These are phyloP conservation scores for Rhodotorula kratochvilovae DNA, from an alignment of 768 basidiomycete species.

Conservation along the genomic window DNA sequence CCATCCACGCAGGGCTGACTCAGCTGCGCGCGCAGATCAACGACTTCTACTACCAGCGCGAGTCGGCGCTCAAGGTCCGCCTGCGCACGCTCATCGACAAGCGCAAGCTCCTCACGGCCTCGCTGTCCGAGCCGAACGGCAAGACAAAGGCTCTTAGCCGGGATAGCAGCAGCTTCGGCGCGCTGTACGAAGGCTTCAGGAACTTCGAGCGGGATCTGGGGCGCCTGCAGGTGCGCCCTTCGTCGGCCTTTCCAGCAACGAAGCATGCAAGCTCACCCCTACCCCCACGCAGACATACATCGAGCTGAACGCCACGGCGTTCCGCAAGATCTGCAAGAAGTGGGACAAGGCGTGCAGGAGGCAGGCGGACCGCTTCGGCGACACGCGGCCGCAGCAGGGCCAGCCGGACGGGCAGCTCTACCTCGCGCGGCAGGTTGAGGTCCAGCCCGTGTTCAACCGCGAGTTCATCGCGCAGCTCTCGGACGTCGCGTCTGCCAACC, in stretches of 20 bases:
- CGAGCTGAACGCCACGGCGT: conserved; percentile 93
- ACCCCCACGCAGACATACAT: conserved; percentile 67
- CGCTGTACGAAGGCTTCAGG: conserved; percentile 92
- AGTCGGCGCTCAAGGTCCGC: conserved; percentile 85
- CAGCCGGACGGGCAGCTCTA: conserved; percentile 83
- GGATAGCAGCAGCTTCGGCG: conserved; percentile 49
- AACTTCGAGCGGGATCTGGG: conserved; percentile 88
- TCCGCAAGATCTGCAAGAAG: conserved; percentile 80
- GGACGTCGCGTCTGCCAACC: conserved; percentile 63
- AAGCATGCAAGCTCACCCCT: neutral
- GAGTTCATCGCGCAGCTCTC: conserved; percentile 92
- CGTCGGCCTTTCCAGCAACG: neutral
- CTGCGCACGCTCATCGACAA: conserved; percentile 91
- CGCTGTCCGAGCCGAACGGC: conserved; percentile 64
- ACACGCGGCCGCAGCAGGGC: conserved; percentile 30
- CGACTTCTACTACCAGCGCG: conserved; percentile 93
- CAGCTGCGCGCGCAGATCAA: conserved; percentile 67
- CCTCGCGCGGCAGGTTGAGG: conserved; percentile 90
- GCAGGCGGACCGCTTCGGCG: conserved; percentile 36
- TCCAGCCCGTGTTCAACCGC: conserved; percentile 59
- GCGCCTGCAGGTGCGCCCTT: conserved; percentile 72
- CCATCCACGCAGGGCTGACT: neutral
- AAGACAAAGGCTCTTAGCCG: conserved; percentile 56
- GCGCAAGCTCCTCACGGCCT: conserved; percentile 68
- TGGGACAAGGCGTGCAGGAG: conserved; percentile 68